Evolutionary conservation across 106 monocot species (phyloP), one percentile per base, ranked within the genome.

Genomic region (Amphibolis antarctica): DNA sequence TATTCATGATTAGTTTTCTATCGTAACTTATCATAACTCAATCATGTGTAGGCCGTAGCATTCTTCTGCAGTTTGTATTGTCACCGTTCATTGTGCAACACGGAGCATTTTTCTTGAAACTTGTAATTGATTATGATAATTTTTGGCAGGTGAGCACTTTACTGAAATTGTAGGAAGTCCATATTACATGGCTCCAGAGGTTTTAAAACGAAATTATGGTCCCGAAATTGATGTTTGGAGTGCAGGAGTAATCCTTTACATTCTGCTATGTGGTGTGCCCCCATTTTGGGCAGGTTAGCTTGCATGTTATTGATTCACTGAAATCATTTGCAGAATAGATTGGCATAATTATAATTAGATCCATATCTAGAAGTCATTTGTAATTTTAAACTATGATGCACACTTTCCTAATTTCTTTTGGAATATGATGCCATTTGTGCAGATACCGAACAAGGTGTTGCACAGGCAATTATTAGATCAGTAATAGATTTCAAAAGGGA

Each of bases 211-310:
- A 50, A 66, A 73, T 50, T 73, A 73, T 66, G 73, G 73, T 12
- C 73, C 73, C 13, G 73, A 73, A 60, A 57, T 73, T 50, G 73
- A 73, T 59, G 73, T 73, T 30, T 73, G 73, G 73, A 73, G 73
- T 73, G 66, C 73, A 23, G 73, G 73, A 46, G 73, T 73, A 28
- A 73, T 73, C 49, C 73, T 73, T 30, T 73, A 66, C 66, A 73
- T 73, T 52, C 73, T 73, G 44, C 66, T 66, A 36, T 65, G 65
- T 58, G 73, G 73, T 50, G 73, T 73, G 9, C 73, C 73, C 21
- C 73, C 73, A 50, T 73, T 73, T 66, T 73, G 73, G 73, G 73
- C 73, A 50, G 73, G 73, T 72, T 10, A 57, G 64, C 43, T 64
- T 22, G 20, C 4, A 44, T 28, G 5, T 26, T 43, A 61, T 9